Evolutionary conservation across 108 stramenopile genomes (phyloP).

Genomic region (Discostella stelligeroides): DNA sequence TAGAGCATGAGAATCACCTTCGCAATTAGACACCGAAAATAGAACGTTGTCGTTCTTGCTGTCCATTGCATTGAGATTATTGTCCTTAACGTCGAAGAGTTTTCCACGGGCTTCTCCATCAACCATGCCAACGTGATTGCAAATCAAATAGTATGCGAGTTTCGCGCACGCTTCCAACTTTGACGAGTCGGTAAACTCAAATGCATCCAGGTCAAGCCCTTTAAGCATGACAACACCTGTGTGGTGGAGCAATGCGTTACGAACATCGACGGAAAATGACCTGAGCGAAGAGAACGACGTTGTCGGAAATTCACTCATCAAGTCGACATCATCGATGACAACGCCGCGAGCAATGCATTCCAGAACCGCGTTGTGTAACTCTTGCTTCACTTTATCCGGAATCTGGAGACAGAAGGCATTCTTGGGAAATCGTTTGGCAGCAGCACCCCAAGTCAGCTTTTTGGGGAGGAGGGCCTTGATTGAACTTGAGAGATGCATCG

Average conservation of each 20-base stretch:
- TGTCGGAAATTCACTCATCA: constrained; percentile 6
- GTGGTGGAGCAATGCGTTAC: constrained; percentile 8
- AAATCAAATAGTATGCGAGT: constrained; percentile 20
- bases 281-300: constrained; percentile 6
- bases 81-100: too few relatives aligned
- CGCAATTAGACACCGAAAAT: constrained; percentile 24
- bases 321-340: constrained; percentile 2
- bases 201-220: constrained; percentile 13
- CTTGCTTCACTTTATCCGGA: constrained; percentile 7
- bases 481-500: too few relatives aligned
- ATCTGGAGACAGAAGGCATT: constrained; percentile 11
- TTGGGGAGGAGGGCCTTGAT: constrained; percentile 13
- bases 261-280: constrained; percentile 1
- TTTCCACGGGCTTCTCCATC: constrained; percentile 16
- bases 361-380: background rate
- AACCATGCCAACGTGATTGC: constrained; percentile 13
- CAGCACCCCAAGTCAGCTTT: constrained; percentile 15
- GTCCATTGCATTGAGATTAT: constrained; percentile 14
- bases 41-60: constrained; percentile 22
- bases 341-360: background rate
- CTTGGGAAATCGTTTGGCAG: background rate
- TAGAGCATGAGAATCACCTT: constrained; percentile 11
- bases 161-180: constrained; percentile 17
- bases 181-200: background rate
- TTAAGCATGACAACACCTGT: constrained; percentile 18